Percentiles rank a stretch among this genome's conserved stretches.
phyloP scores from a whole-genome alignment of 306 rosid genomes.

The Fagus crenata region DNA sequence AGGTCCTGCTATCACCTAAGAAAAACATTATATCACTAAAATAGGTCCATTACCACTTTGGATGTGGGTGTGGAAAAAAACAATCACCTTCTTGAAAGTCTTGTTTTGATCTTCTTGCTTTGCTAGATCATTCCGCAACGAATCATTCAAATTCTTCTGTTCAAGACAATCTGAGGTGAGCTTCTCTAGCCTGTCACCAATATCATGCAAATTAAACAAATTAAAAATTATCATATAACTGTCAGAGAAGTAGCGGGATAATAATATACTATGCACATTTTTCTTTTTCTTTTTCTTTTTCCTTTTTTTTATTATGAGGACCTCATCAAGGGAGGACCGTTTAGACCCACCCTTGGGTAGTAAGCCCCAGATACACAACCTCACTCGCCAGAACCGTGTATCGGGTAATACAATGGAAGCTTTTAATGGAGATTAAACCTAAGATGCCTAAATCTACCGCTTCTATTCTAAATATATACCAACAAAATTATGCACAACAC shows the following conservation, averaged over 20 bases:
- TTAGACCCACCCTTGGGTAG: too few relatives aligned
- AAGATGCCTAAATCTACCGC: too few relatives aligned
- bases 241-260: slow-evolving; percentile 1
- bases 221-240: slow-evolving; percentile 9
- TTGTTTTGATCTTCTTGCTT: slow-evolving; percentile 56
- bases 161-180: slow-evolving; percentile 53
- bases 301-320: too few relatives aligned
- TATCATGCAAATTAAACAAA: slow-evolving; percentile 32
- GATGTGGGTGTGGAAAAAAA: neutral
- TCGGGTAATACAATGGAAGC: too few relatives aligned
- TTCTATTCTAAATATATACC: neutral
- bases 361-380: too few relatives aligned
- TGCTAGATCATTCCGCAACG: slow-evolving; percentile 54
- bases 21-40: slow-evolving; percentile 12
- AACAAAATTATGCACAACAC: neutral
- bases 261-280: neutral
- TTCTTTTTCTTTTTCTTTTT: too few relatives aligned
- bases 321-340: too few relatives aligned
- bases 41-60: neutral
- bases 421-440: too few relatives aligned
- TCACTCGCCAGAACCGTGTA: too few relatives aligned
- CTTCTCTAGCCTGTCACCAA: slow-evolving; percentile 72
- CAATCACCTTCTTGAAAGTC: slow-evolving; percentile 63
- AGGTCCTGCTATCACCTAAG: slow-evolving; percentile 9
- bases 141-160: slow-evolving; percentile 55